phyloP scores from a whole-genome alignment of 306 rosid genomes.

The Sophora flavescens region DNA sequence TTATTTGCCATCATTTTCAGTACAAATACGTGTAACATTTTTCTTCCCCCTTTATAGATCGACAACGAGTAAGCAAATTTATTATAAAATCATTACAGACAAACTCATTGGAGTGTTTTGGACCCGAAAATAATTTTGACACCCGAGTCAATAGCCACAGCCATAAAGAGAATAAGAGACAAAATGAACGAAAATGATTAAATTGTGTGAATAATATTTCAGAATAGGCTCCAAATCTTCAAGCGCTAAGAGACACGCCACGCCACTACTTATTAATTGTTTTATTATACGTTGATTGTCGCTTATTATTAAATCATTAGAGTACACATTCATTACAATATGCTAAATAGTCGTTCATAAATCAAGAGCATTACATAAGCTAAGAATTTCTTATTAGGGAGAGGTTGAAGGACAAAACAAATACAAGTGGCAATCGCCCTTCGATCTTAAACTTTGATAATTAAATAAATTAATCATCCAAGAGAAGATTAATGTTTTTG shows the following conservation, averaged over 20 bases:
- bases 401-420: neutral
- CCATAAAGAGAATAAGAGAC: neutral
- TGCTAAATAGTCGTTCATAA: neutral
- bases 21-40: constrained; percentile 31
- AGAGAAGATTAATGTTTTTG: no score
- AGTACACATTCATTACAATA: neutral
- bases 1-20: constrained; percentile 21
- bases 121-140: neutral
- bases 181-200: no score
- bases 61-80: neutral
- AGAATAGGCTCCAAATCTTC: no score
- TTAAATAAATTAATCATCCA: no score
- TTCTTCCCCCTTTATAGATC: neutral
- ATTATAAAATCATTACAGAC: neutral
- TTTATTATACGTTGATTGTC: neutral
- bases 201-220: no score
- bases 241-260: neutral
- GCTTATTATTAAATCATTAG: neutral
- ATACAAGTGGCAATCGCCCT: no score
- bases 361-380: neutral
- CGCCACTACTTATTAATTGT: neutral
- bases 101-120: neutral
- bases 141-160: neutral
- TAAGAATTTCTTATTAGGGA: neutral
- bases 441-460: no score